These are phyloP conservation scores for Candida patagonica DNA, from an alignment of 805 yeast species.

Conservation along the genomic window DNA sequence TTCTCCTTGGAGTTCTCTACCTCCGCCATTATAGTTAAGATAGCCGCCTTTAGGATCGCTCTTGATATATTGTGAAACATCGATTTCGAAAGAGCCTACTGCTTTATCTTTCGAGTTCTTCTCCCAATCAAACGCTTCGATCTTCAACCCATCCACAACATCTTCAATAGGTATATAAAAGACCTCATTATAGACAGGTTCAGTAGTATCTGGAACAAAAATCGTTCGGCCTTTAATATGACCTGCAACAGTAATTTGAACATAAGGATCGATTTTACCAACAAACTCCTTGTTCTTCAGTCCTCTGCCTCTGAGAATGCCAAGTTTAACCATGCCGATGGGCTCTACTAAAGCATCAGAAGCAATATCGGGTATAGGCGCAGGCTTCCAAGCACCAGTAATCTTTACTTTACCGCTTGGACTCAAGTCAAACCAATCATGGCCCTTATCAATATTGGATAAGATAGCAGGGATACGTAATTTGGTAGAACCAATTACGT, in stretches of 20 bases:
- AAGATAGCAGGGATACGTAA: conserved; percentile 50
- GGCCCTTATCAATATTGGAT: conserved; percentile 70
- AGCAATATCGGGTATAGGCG: conserved; percentile 59
- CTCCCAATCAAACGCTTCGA: conserved; percentile 92
- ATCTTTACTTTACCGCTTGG: conserved; percentile 63
- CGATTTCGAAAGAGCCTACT: conserved; percentile 71
- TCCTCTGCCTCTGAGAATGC: conserved; percentile 57
- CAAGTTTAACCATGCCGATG: conserved; percentile 78
- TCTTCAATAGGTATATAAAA: conserved; percentile 76
- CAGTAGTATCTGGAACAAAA: conserved; percentile 51
- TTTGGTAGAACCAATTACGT: conserved; percentile 47
- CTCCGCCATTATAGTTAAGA: conserved; percentile 16
- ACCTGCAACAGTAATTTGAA: conserved; percentile 69
- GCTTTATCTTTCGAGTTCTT: conserved; percentile 71
- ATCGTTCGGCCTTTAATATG: conserved; percentile 69
- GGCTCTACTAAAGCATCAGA: conserved; percentile 86
- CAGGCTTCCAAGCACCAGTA: conserved; percentile 78
- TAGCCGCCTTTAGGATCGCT: conserved; percentile 54
- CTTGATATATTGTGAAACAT: conserved; percentile 56
- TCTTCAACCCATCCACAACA: conserved; percentile 67
- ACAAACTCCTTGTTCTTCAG: conserved; percentile 78
- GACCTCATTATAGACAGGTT: conserved; percentile 81
- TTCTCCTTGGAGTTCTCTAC: conserved; percentile 49
- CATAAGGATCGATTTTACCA: conserved; percentile 90
- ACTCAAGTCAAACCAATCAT: conserved; percentile 64